These are phyloP conservation scores for Chlorella sorokiniana DNA, from an alignment of 139 green algal species.

Conservation along the genomic window DNA sequence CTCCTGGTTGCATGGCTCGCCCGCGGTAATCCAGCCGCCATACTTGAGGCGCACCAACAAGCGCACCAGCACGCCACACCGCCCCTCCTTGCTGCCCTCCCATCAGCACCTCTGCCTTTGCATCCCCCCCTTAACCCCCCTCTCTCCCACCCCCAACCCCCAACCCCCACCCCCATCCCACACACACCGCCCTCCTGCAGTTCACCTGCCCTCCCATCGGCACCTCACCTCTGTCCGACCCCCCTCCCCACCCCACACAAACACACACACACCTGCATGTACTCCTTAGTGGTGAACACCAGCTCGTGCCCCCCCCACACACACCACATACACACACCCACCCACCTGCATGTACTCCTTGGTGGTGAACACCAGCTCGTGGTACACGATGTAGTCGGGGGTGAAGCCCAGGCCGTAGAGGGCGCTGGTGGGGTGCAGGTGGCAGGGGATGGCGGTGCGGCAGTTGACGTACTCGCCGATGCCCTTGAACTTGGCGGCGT, in stretches of 20 bases:
- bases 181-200: background rate
- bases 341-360: slow-evolving; percentile 96
- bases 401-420: slow-evolving; percentile 97
- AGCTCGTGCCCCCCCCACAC: background rate
- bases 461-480: slow-evolving; percentile 93
- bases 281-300: background rate
- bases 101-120: background rate
- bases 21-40: no score
- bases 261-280: background rate
- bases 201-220: background rate
- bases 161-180: background rate
- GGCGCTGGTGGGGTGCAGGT: slow-evolving; percentile 89
- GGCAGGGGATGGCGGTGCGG: slow-evolving; percentile 82
- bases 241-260: background rate
- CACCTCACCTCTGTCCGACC: background rate
- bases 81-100: background rate
- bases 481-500: slow-evolving; percentile 95
- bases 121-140: background rate
- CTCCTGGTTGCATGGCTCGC: no score
- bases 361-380: slow-evolving; percentile 95
- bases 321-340: background rate
- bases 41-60: background rate
- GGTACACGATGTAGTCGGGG: slow-evolving; percentile 97
- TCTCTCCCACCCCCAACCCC: background rate
- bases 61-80: background rate